Conservation (phyloP, 164 flowering plant genomes). For the Annona cherimola region DNA sequence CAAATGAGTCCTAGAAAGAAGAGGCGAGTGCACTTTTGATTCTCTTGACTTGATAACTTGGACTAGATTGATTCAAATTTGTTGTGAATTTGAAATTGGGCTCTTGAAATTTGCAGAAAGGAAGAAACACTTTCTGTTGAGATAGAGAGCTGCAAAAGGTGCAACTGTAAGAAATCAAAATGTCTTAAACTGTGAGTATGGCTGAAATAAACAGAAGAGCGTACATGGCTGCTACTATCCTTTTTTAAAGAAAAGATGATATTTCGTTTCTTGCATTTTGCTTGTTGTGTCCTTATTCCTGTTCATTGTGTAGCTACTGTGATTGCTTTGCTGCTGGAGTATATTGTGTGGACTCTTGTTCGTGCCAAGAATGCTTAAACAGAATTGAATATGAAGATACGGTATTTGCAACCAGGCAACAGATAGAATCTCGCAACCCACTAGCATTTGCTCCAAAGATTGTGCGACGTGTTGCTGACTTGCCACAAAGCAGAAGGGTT, state of each 20-base stretch:
- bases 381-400: constrained; percentile 60
- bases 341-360: constrained; percentile 65
- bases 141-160: constrained; percentile 53
- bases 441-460: constrained; percentile 84
- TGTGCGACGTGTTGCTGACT: constrained; percentile 19
- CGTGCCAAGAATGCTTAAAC: constrained; percentile 76
- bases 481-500: constrained; percentile 37
- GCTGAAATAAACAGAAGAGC: neutral
- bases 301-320: constrained; percentile 53
- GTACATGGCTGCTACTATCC: neutral
- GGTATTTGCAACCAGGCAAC: constrained; percentile 49
- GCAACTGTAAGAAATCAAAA: constrained; percentile 63
- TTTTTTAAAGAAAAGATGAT: neutral
- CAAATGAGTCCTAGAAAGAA: constrained; percentile 44
- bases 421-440: constrained; percentile 75
- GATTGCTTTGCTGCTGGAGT: constrained; percentile 86
- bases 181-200: constrained; percentile 78
- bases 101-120: constrained; percentile 26
- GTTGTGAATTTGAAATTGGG: neutral
- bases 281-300: neutral
- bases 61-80: neutral
- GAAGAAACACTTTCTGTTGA: constrained; percentile 18
- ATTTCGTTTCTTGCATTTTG: neutral
- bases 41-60: neutral
- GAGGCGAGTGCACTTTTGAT: constrained; percentile 28